phyloP scores from a whole-genome alignment of 192 early-diverging fungal genomes.

The Globomyces pollinis-pini region DNA sequence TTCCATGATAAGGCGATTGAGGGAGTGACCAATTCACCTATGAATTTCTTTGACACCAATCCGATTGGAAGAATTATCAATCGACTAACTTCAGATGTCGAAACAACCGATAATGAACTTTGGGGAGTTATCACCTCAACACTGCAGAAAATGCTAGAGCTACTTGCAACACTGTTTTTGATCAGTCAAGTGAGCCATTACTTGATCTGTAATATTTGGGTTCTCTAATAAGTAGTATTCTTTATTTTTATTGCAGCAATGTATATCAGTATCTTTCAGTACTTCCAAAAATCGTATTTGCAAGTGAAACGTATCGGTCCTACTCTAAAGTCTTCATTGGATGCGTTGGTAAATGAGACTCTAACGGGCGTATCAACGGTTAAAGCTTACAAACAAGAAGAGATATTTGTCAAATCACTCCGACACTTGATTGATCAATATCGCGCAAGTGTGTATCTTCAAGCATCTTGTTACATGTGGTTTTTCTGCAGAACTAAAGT shows the following conservation, averaged over 20 bases:
- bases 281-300: too few relatives aligned
- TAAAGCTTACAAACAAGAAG: constrained; percentile 14
- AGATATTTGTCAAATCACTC: constrained; percentile 1
- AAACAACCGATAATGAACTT: constrained; percentile 41
- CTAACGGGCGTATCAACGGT: constrained; percentile 25
- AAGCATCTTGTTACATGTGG: neutral
- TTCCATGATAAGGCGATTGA: neutral
- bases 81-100: constrained; percentile 42
- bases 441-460: neutral
- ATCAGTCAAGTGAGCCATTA: too few relatives aligned
- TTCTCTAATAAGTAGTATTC: too few relatives aligned
- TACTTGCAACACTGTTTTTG: too few relatives aligned
- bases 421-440: neutral
- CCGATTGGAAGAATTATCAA: constrained; percentile 62
- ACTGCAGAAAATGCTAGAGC: too few relatives aligned
- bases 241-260: too few relatives aligned
- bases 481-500: neutral
- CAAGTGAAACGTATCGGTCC: constrained; percentile 22
- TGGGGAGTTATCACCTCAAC: too few relatives aligned
- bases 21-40: constrained; percentile 19
- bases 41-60: constrained; percentile 54
- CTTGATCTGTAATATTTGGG: too few relatives aligned
- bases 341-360: constrained; percentile 26
- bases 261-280: too few relatives aligned
- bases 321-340: constrained; percentile 22